Conservation (phyloP, 2,329 filamentous ascomycete genomes). For the Mollisiaceae sp. region DNA sequence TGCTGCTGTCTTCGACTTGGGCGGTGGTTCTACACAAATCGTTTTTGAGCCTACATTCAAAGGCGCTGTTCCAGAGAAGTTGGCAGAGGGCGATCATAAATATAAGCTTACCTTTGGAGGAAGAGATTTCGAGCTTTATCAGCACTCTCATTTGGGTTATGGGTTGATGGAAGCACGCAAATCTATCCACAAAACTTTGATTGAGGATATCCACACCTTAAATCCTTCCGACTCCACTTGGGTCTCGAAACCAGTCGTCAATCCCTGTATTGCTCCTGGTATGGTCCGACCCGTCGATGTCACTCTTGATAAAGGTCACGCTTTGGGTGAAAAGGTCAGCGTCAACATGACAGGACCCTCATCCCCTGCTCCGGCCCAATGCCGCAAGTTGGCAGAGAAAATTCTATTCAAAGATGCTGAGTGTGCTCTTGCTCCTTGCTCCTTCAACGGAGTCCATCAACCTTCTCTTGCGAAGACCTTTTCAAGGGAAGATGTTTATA, state of each 20-base stretch:
- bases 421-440: conserved; percentile 88
- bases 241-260: conserved; percentile 72
- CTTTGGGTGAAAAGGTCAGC: conserved; percentile 65
- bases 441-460: conserved; percentile 97
- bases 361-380: conserved; percentile 79
- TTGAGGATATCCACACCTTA: conserved; percentile 72
- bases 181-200: conserved; percentile 76
- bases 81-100: conserved; percentile 93
- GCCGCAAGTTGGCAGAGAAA: conserved; percentile 87
- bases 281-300: conserved; percentile 77
- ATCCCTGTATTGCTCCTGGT: conserved; percentile 86
- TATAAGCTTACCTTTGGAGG: conserved; percentile 91
- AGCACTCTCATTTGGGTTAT: conserved; percentile 97
- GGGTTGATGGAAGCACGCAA: conserved; percentile 95
- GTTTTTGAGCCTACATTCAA: conserved; percentile 97
- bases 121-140: conserved; percentile 89
- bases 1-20: conserved; percentile 93
- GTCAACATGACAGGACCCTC: conserved; percentile 90
- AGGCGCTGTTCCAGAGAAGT: conserved; percentile 77
- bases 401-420: conserved; percentile 85
- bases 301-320: conserved; percentile 68
- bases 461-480: conserved; percentile 93
- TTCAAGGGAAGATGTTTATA: conserved; percentile 86
- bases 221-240: conserved; percentile 67
- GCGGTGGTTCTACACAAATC: conserved; percentile 96